Conservation (phyloP, 306 rosid genomes). For the Begonia masoniana region DNA sequence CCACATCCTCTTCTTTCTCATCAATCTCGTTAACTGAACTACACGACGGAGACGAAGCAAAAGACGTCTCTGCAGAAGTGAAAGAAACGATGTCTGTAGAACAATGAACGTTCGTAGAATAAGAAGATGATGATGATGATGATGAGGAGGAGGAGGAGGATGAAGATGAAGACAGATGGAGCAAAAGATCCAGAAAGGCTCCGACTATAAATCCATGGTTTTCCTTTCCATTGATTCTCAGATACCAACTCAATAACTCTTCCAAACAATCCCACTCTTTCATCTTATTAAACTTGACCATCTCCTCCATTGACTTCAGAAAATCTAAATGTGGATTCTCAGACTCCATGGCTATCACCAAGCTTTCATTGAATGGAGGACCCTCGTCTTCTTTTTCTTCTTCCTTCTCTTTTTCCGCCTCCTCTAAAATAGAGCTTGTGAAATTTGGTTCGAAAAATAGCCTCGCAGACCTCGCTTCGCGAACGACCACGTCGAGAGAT, state of each 20-base stretch:
- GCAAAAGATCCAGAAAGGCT: constrained; percentile 65
- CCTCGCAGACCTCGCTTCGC: constrained; percentile 39
- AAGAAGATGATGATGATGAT: no score
- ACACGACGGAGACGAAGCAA: neutral
- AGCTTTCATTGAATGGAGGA: constrained; percentile 39
- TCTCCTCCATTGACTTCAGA: constrained; percentile 72
- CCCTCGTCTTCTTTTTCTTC: no score
- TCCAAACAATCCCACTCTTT: constrained; percentile 69
- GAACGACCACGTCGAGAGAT: constrained; percentile 28
- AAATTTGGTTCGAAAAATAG: constrained; percentile 59
- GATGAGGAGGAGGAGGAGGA: no score
- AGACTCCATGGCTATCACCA: constrained; percentile 57
- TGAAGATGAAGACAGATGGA: constrained; percentile 6
- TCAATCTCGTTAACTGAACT: neutral
- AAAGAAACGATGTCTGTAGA: neutral
- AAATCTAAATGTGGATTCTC: constrained; percentile 60
- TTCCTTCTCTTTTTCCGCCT: constrained; percentile 10
- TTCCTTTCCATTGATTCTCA: constrained; percentile 44
- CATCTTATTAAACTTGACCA: constrained; percentile 60
- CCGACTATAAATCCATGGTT: constrained; percentile 60
- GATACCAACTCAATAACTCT: constrained; percentile 52
- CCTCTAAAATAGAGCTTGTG: constrained; percentile 42
- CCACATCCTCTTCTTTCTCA: neutral
- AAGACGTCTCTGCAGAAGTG: neutral
- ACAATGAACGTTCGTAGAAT: neutral